Evolutionary conservation across 805 yeast genomes (phyloP), one percentile per base, ranked within the genome.

Genomic region (Geotrichum ghanense): DNA sequence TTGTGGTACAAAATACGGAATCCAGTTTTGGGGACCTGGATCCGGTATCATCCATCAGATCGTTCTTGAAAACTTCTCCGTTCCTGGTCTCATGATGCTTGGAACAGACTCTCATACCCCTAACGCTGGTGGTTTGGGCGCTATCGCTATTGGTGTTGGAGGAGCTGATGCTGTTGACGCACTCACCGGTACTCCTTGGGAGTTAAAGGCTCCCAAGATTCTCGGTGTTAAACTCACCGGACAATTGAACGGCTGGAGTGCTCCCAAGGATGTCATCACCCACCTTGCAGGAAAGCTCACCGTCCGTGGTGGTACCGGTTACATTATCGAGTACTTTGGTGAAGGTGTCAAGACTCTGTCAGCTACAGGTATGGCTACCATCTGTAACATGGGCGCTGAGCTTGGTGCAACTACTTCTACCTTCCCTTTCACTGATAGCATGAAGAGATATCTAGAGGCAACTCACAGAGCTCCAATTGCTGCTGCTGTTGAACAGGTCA

Each of bases 141-240:
- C 95, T 55, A 81, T 90, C 55, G 97, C 98, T 59, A 92, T 92
- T 64, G 98, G 98, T 70, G 98, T 92, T 37, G 98, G 98, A 70
- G 98, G 98, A 73, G 98, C 98, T 47, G 98, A 92, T 69, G 98
- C 98, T 37, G 98, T 92, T 47, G 98, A 92, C 67, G 98, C 92
- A 45, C 71, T 92, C 62, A 88, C 97, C 41, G 95, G 92, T 54
- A 82, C 92, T 24, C 97, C 98, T 48, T 92, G 98, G 98, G 98
- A 92, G 71, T 77, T 92, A 66, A 89, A 89, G 73, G 97, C 97
- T 47, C 98, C 98, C 57, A 86, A 86, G 69, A 72, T 88, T 40
- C 71, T 92, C 54, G 98, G 98, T 68, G 95, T 92, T 58, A 83
- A 87, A 68, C 77, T 92, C 60, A 85, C 92, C 39, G 98, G 98